Evolutionary conservation across 768 basidiomycete genomes (phyloP), one percentile per base, ranked within the genome.

Genomic region (Tylopilus vinaceipallidus): DNA sequence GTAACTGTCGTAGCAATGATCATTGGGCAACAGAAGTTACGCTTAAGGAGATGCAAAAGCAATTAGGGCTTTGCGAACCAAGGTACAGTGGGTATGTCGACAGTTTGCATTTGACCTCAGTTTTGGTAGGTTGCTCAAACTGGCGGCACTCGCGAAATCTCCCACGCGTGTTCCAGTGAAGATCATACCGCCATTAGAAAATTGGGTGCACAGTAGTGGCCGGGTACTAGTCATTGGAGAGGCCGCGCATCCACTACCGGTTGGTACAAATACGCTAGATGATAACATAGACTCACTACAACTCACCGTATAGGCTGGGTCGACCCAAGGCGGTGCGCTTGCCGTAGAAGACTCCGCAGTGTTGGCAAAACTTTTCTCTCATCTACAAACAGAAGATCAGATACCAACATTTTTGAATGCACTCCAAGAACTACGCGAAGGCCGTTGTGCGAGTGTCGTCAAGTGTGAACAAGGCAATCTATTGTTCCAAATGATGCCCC

Each of bases 311-410:
- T 50, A 84, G 83, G 81, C 81, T n/a, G 74, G 75, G 27, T 76
- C 75, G 2, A 72, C 75, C 26, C 78, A 84, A 59, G 72, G 73
- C 22, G 71, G 76, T 1, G 75, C 75, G 11, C 70, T 84, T 47
- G 73, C 72, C 4, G 68, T 85, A 19, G 84, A 87, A 65, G 85
- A 86, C 54, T 81, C 82, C 0, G 79, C 81, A 47, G 76, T 79
- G 5, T 64, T 85, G 16, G 81, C 77, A 17, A 75, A 71, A 41
- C 73, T 85, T n/a, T 84, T 86, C 60, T 74, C 78, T 17, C 74
- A 76, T 42, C 69, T 85, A 4, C 68, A 71, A 38, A 58, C 68
- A 33, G 63, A 65, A 40, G 71, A 74, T 4, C 78, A 85, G 55
- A 68, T 85, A 30, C 67, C 76, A 1, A 72, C 72, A 13, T 65